Evolutionary conservation across 2,329 filamentous ascomycete species (phyloP).

Genomic region (Teratosphaeria viscida): DNA sequence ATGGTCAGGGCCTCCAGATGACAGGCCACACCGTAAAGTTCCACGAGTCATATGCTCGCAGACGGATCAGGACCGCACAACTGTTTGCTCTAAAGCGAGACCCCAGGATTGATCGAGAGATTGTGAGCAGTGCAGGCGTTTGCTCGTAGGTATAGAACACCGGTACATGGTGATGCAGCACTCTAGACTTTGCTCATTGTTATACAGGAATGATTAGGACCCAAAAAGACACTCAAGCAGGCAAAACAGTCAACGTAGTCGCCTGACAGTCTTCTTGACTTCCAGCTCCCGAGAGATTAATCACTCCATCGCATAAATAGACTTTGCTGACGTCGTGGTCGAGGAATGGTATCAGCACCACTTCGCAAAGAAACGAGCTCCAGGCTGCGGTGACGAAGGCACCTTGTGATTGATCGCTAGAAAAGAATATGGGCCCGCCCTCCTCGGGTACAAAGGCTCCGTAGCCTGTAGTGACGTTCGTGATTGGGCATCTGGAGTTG

Average conservation of each 20-base stretch:
- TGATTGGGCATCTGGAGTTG: neutral
- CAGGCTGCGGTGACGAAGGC: neutral
- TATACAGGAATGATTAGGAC: neutral
- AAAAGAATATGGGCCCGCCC: neutral
- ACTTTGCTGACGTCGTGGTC: slow-evolving; percentile 1
- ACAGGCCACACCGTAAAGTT: slow-evolving; percentile 28
- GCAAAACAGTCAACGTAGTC: neutral
- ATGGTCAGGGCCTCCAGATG: slow-evolving; percentile 7
- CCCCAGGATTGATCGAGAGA: neutral
- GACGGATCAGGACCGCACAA: slow-evolving; percentile 23
- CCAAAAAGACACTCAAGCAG: neutral
- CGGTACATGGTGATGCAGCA: neutral
- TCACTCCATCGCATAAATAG: neutral
- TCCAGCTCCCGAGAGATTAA: neutral
- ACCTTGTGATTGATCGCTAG: neutral
- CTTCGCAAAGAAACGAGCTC: neutral
- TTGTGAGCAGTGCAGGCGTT: neutral
- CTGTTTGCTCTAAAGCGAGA: slow-evolving; percentile 11
- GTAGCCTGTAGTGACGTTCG: neutral
- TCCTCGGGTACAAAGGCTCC: neutral
- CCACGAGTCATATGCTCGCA: slow-evolving; percentile 25
- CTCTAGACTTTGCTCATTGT: neutral
- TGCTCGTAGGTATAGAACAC: neutral
- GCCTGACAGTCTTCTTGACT: neutral
- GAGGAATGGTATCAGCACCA: neutral